phyloP scores from a whole-genome alignment of 208 protist species.

The Trypanosoma avium region DNA sequence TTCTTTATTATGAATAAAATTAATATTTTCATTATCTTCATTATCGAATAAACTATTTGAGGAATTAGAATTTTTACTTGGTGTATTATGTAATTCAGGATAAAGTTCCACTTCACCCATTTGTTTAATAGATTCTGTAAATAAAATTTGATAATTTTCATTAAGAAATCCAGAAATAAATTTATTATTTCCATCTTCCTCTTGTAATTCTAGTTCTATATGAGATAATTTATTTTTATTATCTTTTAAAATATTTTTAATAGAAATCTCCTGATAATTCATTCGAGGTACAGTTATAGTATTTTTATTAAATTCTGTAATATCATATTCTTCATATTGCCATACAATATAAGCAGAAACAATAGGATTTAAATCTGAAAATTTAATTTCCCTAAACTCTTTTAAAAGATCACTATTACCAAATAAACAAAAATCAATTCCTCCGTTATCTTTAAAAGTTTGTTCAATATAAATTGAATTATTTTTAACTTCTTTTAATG shows the following conservation, averaged over 20 bases:
- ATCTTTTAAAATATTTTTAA: not conserved
- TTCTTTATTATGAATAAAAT: slow-evolving; percentile 4
- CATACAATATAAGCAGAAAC: slow-evolving; percentile 22
- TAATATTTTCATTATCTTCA: not conserved
- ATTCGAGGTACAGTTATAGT: not conserved
- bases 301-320: not conserved
- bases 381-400: not conserved
- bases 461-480: slow-evolving; percentile 3
- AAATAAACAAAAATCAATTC: not conserved
- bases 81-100: not conserved
- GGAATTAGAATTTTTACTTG: not conserved
- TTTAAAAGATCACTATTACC: not conserved
- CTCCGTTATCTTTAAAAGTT: not conserved
- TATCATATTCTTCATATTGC: not conserved
- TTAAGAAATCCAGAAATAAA: slow-evolving; percentile 6
- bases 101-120: not conserved
- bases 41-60: not conserved
- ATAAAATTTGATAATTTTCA: slow-evolving; percentile 2
- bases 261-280: slow-evolving; percentile 2
- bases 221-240: not conserved
- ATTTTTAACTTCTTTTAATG: not conserved
- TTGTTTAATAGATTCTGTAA: slow-evolving; percentile 4
- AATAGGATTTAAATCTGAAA: not conserved
- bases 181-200: not conserved
- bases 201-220: not conserved